Percentiles rank a stretch among this genome's conserved stretches.
Evolutionary conservation across 805 yeast species (phyloP).

Genomic region (Teunomyces panamensis): DNA sequence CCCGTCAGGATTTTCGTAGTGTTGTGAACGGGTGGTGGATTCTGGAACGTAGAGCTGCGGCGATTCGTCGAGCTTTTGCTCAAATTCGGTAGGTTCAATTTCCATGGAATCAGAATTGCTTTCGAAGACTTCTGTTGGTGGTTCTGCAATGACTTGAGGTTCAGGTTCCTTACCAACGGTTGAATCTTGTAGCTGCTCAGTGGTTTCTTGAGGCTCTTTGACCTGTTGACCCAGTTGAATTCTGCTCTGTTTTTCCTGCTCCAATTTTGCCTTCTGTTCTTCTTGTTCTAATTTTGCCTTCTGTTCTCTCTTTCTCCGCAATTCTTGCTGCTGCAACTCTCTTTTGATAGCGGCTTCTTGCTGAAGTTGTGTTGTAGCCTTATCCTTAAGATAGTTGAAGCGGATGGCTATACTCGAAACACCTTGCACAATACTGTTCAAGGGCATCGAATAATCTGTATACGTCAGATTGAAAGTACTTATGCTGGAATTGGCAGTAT

Average conservation of each 20-base stretch:
- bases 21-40: background rate
- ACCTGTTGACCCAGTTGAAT: background rate
- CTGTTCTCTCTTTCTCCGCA: constrained; percentile 10
- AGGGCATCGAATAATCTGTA: constrained; percentile 2
- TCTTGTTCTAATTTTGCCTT: constrained; percentile 7
- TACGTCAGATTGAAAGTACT: background rate
- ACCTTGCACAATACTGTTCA: constrained; percentile 19
- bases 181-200: constrained; percentile 1
- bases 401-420: constrained; percentile 24
- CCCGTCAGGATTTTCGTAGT: constrained; percentile 40
- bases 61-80: constrained; percentile 5
- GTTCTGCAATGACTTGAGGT: no score
- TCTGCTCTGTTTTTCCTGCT: constrained; percentile 4
- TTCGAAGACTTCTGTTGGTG: no score
- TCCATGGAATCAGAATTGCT: background rate
- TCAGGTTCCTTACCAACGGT: background rate
- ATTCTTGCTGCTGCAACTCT: constrained; percentile 18
- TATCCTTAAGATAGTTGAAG: constrained; percentile 15
- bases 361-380: constrained; percentile 12
- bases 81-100: background rate
- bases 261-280: constrained; percentile 3
- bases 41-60: constrained; percentile 23
- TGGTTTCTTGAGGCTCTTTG: background rate
- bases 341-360: constrained; percentile 19
- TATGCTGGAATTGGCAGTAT: background rate